phyloP scores from a whole-genome alignment of 1,284 basidiomycete genomes.

The Laetiporus sulphureus region DNA sequence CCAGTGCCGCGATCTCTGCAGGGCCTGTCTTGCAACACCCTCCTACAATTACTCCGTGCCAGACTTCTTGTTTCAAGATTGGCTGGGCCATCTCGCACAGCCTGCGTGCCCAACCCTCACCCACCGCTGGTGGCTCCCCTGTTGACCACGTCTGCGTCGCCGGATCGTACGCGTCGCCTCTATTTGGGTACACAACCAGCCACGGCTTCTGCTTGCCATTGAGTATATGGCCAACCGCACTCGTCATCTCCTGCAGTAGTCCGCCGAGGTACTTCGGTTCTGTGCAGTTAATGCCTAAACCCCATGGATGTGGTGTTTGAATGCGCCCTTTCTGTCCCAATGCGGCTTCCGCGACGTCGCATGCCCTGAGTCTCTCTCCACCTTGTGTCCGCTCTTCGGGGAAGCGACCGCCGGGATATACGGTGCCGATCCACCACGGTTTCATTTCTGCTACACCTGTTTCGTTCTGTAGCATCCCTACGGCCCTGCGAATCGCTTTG shows the following conservation, averaged over 20 bases:
- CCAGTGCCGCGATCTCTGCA: conserved; percentile 38
- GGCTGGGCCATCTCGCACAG: conserved; percentile 28
- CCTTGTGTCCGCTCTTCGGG: conserved; percentile 33
- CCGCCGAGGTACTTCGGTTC: conserved; percentile 29
- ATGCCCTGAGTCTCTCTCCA: conserved; percentile 22
- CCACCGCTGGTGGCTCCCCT: conserved; percentile 11
- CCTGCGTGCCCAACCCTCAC: conserved; percentile 37
- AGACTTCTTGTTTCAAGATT: conserved; percentile 24
- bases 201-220: conserved; percentile 25
- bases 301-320: conserved; percentile 32
- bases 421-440: conserved; percentile 74
- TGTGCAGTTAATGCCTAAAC: conserved; percentile 73
- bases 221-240: conserved; percentile 16
- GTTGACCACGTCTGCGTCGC: conserved; percentile 36
- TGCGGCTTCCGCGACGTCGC: conserved; percentile 33
- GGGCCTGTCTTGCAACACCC: conserved; percentile 84
- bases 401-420: conserved; percentile 52
- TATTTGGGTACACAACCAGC: conserved; percentile 73
- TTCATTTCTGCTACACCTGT: conserved; percentile 33
- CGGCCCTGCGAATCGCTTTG: conserved; percentile 56
- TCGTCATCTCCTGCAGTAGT: conserved; percentile 30
- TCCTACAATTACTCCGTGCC: conserved; percentile 56
- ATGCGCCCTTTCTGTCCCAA: conserved; percentile 17
- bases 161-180: conserved; percentile 52
- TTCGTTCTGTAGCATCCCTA: conserved; percentile 32